A percentile compares a stretch with the other conserved stretches of the same genome.
Evolutionary conservation across 805 yeast genomes (phyloP).

Genomic region (Ogataea angusta): DNA sequence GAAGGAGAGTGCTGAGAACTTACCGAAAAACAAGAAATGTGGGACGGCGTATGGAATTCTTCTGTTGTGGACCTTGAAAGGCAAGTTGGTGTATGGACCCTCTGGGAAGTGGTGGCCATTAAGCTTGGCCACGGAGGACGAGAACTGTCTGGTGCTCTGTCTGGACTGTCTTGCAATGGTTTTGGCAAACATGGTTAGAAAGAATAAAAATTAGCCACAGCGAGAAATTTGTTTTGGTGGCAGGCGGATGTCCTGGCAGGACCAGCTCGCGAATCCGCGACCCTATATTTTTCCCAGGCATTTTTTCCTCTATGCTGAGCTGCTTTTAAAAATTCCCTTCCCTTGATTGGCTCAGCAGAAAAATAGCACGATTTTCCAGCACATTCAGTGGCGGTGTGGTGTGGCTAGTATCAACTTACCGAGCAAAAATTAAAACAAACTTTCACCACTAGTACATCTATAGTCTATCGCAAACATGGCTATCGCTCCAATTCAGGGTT

Average conservation of each 20-base stretch:
- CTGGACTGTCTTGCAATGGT: constrained; percentile 26
- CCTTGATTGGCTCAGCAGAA: constrained; percentile 6
- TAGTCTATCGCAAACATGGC: constrained; percentile 44
- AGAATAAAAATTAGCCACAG: constrained; percentile 10
- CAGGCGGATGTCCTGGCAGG: neutral
- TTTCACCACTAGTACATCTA: neutral
- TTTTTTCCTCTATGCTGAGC: neutral
- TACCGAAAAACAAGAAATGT: constrained; percentile 77
- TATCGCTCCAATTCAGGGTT: constrained; percentile 83
- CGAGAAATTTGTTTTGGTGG: constrained; percentile 4
- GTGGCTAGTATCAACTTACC: constrained; percentile 4
- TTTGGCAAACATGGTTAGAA: constrained; percentile 30
- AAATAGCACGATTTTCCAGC: constrained; percentile 7
- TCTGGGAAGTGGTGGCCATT: constrained; percentile 53
- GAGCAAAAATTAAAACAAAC: constrained; percentile 6
- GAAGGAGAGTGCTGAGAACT: constrained; percentile 15
- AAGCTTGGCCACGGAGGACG: constrained; percentile 48
- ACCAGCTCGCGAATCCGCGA: neutral
- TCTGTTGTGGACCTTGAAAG: constrained; percentile 92
- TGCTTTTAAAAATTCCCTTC: constrained; percentile 4
- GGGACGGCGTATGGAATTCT: constrained; percentile 81
- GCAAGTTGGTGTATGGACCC: constrained; percentile 89
- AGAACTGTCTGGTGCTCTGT: constrained; percentile 43
- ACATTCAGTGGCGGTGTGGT: constrained; percentile 7
- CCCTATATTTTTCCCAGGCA: neutral